phyloP scores from a whole-genome alignment of 129 eudicot genomes.

The Chrysanthemum seticuspe region DNA sequence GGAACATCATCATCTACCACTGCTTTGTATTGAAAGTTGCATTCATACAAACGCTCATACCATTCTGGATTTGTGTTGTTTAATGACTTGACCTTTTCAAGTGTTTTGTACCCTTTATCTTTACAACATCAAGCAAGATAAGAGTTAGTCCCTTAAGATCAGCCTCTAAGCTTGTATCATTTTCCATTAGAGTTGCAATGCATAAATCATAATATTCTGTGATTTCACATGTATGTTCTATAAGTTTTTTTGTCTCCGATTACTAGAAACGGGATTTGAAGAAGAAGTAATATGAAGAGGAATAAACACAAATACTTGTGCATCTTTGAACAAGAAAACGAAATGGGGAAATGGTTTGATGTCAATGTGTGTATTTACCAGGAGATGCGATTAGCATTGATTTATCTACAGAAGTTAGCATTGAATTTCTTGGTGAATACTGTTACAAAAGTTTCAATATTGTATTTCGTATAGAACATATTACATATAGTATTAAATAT shows the following conservation, averaged over 20 bases:
- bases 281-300: background rate
- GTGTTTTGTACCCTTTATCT: background rate
- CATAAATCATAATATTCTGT: conserved; percentile 8
- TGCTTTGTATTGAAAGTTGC: background rate
- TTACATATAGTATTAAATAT: too few relatives aligned
- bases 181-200: conserved; percentile 2
- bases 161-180: background rate
- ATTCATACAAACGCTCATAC: conserved; percentile 1
- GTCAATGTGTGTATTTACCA: too few relatives aligned
- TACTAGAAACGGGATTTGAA: background rate
- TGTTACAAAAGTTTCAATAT: too few relatives aligned
- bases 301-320: too few relatives aligned
- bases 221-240: background rate
- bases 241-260: conserved; percentile 6
- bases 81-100: background rate
- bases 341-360: too few relatives aligned
- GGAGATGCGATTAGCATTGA: too few relatives aligned
- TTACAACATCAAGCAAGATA: conserved; percentile 1
- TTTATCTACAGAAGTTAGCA: too few relatives aligned
- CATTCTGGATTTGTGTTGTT: conserved; percentile 1
- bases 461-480: too few relatives aligned
- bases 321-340: too few relatives aligned
- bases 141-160: conserved; percentile 17
- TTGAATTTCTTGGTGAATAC: too few relatives aligned
- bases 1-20: conserved; percentile 5